Conservation (phyloP, 352 stramenopile species). For the Globisporangium spinosum region DNA sequence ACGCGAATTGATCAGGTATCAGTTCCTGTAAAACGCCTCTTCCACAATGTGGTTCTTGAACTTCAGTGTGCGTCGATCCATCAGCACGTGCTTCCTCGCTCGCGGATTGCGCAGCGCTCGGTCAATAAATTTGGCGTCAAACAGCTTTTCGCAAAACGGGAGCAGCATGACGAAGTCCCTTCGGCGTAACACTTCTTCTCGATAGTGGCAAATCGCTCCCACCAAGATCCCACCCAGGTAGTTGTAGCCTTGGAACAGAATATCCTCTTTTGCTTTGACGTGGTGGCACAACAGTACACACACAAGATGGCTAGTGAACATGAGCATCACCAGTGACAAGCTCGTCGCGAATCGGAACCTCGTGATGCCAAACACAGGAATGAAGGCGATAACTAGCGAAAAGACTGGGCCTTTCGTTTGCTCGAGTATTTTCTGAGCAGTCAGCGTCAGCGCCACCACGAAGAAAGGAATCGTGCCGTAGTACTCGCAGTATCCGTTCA, state of each 20-base stretch:
- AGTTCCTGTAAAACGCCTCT: slow-evolving; percentile 39
- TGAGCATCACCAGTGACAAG: background rate
- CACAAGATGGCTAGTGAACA: background rate
- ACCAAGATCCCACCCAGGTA: background rate
- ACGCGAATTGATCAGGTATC: slow-evolving; percentile 41
- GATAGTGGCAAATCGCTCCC: background rate
- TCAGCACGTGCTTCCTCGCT: background rate
- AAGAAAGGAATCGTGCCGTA: background rate
- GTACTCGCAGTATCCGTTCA: background rate
- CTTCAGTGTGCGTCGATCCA: slow-evolving; percentile 12
- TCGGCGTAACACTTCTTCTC: background rate
- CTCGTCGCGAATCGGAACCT: background rate
- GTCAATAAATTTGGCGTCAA: background rate
- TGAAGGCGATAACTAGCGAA: background rate
- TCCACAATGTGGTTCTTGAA: slow-evolving; percentile 38
- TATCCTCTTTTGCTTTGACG: background rate
- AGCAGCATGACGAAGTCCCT: background rate
- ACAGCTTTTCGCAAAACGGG: background rate
- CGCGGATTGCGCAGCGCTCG: background rate
- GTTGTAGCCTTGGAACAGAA: background rate
- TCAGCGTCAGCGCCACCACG: background rate
- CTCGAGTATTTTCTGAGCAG: background rate
- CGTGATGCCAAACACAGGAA: background rate
- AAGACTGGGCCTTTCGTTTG: background rate
- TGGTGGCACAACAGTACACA: background rate